Conservation (phyloP, 2,329 filamentous ascomycete genomes). For the Macroventuria anomochaeta region DNA sequence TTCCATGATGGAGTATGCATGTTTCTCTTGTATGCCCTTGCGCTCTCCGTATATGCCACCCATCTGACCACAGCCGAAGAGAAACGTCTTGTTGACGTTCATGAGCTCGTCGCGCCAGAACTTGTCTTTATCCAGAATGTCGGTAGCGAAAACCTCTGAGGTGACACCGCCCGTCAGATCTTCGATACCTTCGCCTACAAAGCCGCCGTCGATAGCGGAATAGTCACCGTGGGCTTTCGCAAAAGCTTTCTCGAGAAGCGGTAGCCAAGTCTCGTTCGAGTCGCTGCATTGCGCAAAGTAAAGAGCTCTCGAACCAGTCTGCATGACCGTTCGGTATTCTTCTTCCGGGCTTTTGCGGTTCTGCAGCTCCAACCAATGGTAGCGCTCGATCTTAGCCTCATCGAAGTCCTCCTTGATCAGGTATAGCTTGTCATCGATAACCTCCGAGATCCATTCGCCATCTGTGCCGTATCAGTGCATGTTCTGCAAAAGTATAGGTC, state of each 20-base stretch:
- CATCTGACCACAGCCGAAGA: slow-evolving; percentile 74
- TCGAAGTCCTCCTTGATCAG: slow-evolving; percentile 84
- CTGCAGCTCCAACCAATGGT: slow-evolving; percentile 73
- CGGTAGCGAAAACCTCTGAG: slow-evolving; percentile 70
- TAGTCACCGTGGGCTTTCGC: slow-evolving; percentile 86
- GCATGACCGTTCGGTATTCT: slow-evolving; percentile 71
- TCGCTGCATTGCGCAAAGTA: slow-evolving; percentile 80
- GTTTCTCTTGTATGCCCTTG: slow-evolving; percentile 54
- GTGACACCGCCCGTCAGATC: slow-evolving; percentile 72
- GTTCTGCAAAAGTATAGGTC: slow-evolving; percentile 4
- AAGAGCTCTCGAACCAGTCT: slow-evolving; percentile 76
- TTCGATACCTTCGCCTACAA: slow-evolving; percentile 68
- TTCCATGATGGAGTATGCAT: slow-evolving; percentile 66
- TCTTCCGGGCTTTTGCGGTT: slow-evolving; percentile 75
- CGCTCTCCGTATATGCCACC: slow-evolving; percentile 67
- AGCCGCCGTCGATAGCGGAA: slow-evolving; percentile 75
- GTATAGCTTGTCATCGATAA: slow-evolving; percentile 90
- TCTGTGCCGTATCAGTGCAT: slow-evolving; percentile 56
- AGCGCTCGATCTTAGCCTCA: slow-evolving; percentile 72
- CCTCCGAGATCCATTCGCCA: slow-evolving; percentile 89
- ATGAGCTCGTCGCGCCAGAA: slow-evolving; percentile 85
- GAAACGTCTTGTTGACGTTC: slow-evolving; percentile 80
- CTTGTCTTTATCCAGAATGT: slow-evolving; percentile 77
- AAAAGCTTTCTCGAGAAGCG: slow-evolving; percentile 81
- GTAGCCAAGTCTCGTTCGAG: slow-evolving; percentile 82